These are phyloP conservation scores for Nakazawaea populi DNA, from an alignment of 805 yeast species.

Conservation along the genomic window DNA sequence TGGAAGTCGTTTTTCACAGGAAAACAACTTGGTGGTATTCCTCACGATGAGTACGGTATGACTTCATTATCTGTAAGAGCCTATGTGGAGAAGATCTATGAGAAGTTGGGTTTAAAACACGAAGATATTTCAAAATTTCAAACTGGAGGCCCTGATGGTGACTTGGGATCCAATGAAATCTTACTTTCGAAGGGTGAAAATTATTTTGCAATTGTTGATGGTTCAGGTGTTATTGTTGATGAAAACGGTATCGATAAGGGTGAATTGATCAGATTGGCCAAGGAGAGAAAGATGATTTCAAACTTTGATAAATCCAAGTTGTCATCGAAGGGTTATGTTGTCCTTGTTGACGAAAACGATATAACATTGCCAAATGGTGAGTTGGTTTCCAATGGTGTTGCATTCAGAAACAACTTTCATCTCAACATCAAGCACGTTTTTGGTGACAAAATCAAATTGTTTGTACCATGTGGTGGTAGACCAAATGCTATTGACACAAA, in stretches of 20 bases:
- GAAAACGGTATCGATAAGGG: constrained; percentile 80
- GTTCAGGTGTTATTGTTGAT: constrained; percentile 92
- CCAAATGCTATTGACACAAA: constrained; percentile 91
- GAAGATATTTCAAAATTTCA: constrained; percentile 71
- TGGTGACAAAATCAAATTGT: constrained; percentile 64
- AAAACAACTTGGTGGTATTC: constrained; percentile 91
- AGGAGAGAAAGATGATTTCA: constrained; percentile 67
- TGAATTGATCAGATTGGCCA: constrained; percentile 77
- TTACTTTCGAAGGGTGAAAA: constrained; percentile 75
- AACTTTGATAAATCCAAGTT: constrained; percentile 62
- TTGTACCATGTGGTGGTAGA: constrained; percentile 99
- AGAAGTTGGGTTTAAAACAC: constrained; percentile 59
- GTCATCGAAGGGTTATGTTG: constrained; percentile 70
- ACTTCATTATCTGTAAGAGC: constrained; percentile 92
- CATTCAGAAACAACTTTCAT: constrained; percentile 89
- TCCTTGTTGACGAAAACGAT: constrained; percentile 82
- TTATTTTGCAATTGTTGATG: constrained; percentile 89
- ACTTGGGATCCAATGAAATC: constrained; percentile 93
- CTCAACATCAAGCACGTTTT: constrained; percentile 60
- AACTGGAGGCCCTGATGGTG: constrained; percentile 99
- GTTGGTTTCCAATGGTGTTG: constrained; percentile 73
- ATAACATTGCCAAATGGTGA: constrained; percentile 72
- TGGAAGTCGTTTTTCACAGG: constrained; percentile 99
- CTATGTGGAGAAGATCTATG: constrained; percentile 81
- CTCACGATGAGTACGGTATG: constrained; percentile 98